Evolutionary conservation across 2,329 filamentous ascomycete genomes (phyloP).

Genomic region (Aspergillus alliaceus): DNA sequence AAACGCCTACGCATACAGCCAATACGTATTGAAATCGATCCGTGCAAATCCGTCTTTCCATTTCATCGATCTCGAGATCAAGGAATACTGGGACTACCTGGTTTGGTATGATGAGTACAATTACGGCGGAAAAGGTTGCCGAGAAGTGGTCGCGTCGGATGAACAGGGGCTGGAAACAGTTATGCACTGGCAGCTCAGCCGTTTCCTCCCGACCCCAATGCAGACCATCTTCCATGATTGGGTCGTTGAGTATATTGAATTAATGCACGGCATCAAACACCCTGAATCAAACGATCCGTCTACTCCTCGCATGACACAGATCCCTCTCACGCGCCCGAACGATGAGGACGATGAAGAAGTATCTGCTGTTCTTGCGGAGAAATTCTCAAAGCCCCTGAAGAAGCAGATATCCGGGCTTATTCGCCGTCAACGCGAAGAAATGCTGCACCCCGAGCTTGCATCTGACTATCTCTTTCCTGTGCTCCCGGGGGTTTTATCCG

Average conservation of each 20-base stretch:
- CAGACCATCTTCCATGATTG: constrained; percentile 87
- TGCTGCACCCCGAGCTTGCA: constrained; percentile 84
- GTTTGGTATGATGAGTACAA: constrained; percentile 99
- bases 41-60: constrained; percentile 93
- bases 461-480: constrained; percentile 82
- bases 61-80: constrained; percentile 95
- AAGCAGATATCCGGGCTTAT: constrained; percentile 84
- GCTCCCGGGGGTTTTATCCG: constrained; percentile 56
- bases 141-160: constrained; percentile 73
- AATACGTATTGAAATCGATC: constrained; percentile 98
- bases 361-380: constrained; percentile 71
- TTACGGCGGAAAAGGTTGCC: constrained; percentile 91
- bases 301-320: constrained; percentile 60
- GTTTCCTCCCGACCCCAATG: constrained; percentile 77
- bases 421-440: constrained; percentile 80
- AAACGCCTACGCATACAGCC: constrained; percentile 93
- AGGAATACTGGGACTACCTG: constrained; percentile 98
- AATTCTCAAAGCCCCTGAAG: constrained; percentile 85
- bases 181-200: constrained; percentile 98
- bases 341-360: constrained; percentile 61
- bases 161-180: constrained; percentile 82
- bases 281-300: constrained; percentile 62
- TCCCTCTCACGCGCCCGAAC: constrained; percentile 57
- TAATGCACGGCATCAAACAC: constrained; percentile 87
- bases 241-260: constrained; percentile 90